phyloP scores from a whole-genome alignment of 2,329 filamentous ascomycete genomes.

The Verticillium nonalfalfae region DNA sequence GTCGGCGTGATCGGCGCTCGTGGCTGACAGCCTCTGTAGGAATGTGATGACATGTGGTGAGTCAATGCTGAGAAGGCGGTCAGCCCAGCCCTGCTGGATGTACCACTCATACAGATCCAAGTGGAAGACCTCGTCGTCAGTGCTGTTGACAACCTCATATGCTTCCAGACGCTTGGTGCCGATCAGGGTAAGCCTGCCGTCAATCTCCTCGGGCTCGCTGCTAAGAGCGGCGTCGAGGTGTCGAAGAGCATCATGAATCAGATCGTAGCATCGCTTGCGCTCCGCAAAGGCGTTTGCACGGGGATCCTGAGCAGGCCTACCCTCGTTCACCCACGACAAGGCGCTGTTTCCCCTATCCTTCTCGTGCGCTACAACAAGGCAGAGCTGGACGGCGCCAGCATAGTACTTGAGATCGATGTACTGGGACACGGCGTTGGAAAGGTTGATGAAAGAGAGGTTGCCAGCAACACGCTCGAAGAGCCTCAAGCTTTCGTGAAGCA shows the following conservation, averaged over 20 bases:
- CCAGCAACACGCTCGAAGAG: slow-evolving; percentile 86
- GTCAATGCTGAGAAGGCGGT: slow-evolving; percentile 77
- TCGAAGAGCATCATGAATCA: slow-evolving; percentile 78
- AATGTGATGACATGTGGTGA: slow-evolving; percentile 85
- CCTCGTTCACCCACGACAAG: slow-evolving; percentile 81
- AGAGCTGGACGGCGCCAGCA: slow-evolving; percentile 85
- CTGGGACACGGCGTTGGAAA: slow-evolving; percentile 70
- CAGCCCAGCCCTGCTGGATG: slow-evolving; percentile 73
- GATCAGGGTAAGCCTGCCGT: slow-evolving; percentile 70
- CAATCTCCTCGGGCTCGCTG: slow-evolving; percentile 64
- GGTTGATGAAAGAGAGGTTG: slow-evolving; percentile 72
- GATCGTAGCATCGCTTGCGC: slow-evolving; percentile 73
- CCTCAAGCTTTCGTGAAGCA: slow-evolving; percentile 82
- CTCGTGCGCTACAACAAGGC: slow-evolving; percentile 74
- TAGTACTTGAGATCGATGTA: slow-evolving; percentile 84
- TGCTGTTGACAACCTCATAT: slow-evolving; percentile 82
- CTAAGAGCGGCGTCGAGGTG: slow-evolving; percentile 68
- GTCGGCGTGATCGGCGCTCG: slow-evolving; percentile 74
- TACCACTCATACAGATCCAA: slow-evolving; percentile 99
- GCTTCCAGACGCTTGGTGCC: slow-evolving; percentile 80
- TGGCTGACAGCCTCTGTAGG: slow-evolving; percentile 67
- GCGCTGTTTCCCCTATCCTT: slow-evolving; percentile 84
- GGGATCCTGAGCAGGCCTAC: slow-evolving; percentile 63
- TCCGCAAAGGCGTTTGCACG: slow-evolving; percentile 62
- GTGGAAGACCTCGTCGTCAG: slow-evolving; percentile 89